Conservation (phyloP, 805 yeast genomes). For the Vanderwaltozyma verrucispora region DNA sequence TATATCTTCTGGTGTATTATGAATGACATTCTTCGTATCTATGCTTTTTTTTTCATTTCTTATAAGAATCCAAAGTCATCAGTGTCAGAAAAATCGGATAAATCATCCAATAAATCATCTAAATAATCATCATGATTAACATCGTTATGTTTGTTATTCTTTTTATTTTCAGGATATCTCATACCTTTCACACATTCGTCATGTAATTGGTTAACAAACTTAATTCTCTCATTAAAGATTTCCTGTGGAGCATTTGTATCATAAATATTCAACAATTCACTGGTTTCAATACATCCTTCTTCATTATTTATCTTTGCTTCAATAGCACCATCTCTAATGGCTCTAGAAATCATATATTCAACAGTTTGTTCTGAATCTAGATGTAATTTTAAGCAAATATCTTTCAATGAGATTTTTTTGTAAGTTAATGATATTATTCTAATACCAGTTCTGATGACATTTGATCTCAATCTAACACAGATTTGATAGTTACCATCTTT, state of each 20-base stretch:
- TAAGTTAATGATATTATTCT: constrained; percentile 86
- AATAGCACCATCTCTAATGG: constrained; percentile 94
- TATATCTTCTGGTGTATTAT: not conserved
- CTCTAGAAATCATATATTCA: constrained; percentile 93
- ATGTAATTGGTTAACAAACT: constrained; percentile 81
- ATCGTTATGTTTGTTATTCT: constrained; percentile 11
- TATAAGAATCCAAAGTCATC: constrained; percentile 25
- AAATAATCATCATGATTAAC: constrained; percentile 16
- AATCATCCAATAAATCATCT: constrained; percentile 20
- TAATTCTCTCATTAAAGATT: constrained; percentile 87
- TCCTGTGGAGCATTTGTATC: constrained; percentile 79
- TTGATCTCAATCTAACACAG: constrained; percentile 84
- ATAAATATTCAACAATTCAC: constrained; percentile 77
- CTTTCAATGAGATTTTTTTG: constrained; percentile 82
- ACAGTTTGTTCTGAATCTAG: constrained; percentile 93
- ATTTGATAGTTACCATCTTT: constrained; percentile 75
- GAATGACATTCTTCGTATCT: not conserved
- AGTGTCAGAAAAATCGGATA: constrained; percentile 28
- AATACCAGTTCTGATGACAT: constrained; percentile 96
- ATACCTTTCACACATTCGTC: constrained; percentile 89
- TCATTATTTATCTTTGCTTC: constrained; percentile 91
- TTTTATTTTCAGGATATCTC: constrained; percentile 62
- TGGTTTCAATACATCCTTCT: constrained; percentile 82
- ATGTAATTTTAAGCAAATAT: constrained; percentile 84
- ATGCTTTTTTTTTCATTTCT: constrained; percentile 1